Percentiles rank a stretch among this genome's conserved stretches.
These are phyloP conservation scores for Paracoccidioides lutzii DNA, from an alignment of 2,329 filamentous ascomycete species.

Conservation along the genomic window DNA sequence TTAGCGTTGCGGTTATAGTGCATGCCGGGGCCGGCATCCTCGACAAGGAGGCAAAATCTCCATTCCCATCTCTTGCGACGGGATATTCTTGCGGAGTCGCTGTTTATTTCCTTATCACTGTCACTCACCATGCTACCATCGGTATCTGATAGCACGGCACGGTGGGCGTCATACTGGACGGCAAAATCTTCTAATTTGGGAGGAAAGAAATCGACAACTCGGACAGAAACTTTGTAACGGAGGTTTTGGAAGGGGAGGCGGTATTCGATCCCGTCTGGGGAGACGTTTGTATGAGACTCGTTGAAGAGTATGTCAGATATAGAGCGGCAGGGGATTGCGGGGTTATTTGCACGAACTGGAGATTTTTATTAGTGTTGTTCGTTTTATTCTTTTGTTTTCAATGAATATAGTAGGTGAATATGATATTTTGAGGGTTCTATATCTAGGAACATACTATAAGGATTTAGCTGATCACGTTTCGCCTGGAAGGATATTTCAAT, in stretches of 20 bases:
- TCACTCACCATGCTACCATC: conserved; percentile 21
- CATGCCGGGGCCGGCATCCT: conserved; percentile 44
- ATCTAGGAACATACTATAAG: conserved; percentile 25
- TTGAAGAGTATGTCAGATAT: conserved; percentile 40
- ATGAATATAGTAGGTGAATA: neutral
- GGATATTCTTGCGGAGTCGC: neutral
- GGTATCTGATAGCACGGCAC: conserved; percentile 36
- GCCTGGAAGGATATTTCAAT: conserved; percentile 9
- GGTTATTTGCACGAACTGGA: conserved; percentile 36
- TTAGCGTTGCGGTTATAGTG: conserved; percentile 18
- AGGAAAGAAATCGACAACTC: conserved; percentile 75
- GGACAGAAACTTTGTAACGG: conserved; percentile 55
- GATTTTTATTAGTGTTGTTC: conserved; percentile 11
- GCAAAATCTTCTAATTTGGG: conserved; percentile 58
- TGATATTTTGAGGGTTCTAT: neutral
- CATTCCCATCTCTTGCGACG: conserved; percentile 54
- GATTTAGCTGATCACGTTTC: conserved; percentile 23
- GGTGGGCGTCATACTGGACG: conserved; percentile 36
- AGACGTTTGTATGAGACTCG: conserved; percentile 33
- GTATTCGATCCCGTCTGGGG: conserved; percentile 33
- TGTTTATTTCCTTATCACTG: conserved; percentile 16
- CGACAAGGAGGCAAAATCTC: conserved; percentile 67
- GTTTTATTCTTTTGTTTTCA: conserved; percentile 8
- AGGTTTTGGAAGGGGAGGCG: conserved; percentile 59
- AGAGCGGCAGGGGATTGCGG: conserved; percentile 27